Evolutionary conservation across 2,329 filamentous ascomycete genomes (phyloP), one percentile per base, ranked within the genome.

Genomic region (Exophiala viscosa): DNA sequence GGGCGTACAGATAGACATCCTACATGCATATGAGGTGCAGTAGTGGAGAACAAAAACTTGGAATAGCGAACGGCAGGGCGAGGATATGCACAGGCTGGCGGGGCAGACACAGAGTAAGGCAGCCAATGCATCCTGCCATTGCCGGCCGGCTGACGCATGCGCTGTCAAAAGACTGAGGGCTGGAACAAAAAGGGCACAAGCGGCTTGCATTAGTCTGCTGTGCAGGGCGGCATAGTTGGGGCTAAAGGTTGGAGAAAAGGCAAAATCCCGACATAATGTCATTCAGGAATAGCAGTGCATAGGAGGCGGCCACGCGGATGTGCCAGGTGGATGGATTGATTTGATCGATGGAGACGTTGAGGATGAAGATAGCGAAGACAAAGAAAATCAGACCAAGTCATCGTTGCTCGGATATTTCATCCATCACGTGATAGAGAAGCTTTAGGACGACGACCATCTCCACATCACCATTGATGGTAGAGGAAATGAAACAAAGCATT

Each of bases 101-200:
- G 50, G 48, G 48, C 51, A 45, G 14, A 28, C 14, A 15, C 8
- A 48, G 42, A 50, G 11, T 53, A 58, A 58, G 56, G 56, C 56
- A 53, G 52, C 56, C 56, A 58, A 55, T 55, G 43, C 52, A 48
- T 55, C 46, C 49, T 50, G 13, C 34, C 38, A 41, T 15, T 33
- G 34, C 31, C 46, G 45, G 52, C 32, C 44, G 54, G 48, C 55
- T 58, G 52, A 58, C 55, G 55, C 55, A 55, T 58, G 50, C 45
- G 55, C 45, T 54, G 51, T 58, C 51, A 52, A 51, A 35, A 47
- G 42, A 17, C 32, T 28, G 35, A 49, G 38, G 55, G 55, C 55
- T 55, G 55, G 55, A 58, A 55, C 46, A 17, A 33, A 33, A 17
- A 31, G 31, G 34, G 38, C 42, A 42, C 48, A 44, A 36, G 45